Conservation (phyloP, 352 stramenopile species). For the Globisporangium uncinulatum region DNA sequence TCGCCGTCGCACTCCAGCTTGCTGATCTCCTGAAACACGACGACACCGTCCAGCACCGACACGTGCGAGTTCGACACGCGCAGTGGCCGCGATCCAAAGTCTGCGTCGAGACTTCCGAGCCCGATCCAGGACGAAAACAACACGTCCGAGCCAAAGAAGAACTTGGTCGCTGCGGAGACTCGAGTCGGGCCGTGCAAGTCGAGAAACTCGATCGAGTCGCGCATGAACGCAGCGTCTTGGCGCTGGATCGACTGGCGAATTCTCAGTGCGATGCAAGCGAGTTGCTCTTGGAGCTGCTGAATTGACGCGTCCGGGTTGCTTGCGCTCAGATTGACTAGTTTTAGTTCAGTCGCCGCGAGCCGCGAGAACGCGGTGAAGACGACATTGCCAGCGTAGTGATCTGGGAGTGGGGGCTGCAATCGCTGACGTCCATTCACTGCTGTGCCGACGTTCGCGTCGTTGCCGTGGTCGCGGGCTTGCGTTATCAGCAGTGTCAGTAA, state of each 20-base stretch:
- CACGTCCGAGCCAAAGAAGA: constrained; percentile 14
- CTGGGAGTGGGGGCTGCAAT: constrained; percentile 4
- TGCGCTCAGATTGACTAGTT: not conserved
- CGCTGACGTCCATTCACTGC: constrained; percentile 10
- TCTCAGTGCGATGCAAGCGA: constrained; percentile 4
- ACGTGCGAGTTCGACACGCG: constrained; percentile 1
- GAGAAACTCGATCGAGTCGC: constrained; percentile 14
- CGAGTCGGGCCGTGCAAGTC: not conserved
- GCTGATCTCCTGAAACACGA: constrained; percentile 10
- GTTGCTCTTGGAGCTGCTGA: not conserved
- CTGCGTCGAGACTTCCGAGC: constrained; percentile 3
- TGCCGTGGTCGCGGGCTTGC: constrained; percentile 7
- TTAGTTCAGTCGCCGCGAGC: constrained; percentile 1
- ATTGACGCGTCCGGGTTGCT: too few species aligned
- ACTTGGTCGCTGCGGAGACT: constrained; percentile 9
- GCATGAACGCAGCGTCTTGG: constrained; percentile 7
- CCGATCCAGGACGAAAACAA: constrained; percentile 14
- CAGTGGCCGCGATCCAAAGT: constrained; percentile 8
- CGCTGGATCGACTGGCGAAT: constrained; percentile 10
- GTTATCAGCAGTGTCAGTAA: constrained; percentile 10
- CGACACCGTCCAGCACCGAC: constrained; percentile 9
- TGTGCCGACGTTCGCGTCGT: constrained; percentile 6
- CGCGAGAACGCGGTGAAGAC: constrained; percentile 15
- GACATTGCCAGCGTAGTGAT: constrained; percentile 13
- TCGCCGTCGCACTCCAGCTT: not conserved